phyloP scores from a whole-genome alignment of 2,329 filamentous ascomycete species.

The Cladosporium velox region DNA sequence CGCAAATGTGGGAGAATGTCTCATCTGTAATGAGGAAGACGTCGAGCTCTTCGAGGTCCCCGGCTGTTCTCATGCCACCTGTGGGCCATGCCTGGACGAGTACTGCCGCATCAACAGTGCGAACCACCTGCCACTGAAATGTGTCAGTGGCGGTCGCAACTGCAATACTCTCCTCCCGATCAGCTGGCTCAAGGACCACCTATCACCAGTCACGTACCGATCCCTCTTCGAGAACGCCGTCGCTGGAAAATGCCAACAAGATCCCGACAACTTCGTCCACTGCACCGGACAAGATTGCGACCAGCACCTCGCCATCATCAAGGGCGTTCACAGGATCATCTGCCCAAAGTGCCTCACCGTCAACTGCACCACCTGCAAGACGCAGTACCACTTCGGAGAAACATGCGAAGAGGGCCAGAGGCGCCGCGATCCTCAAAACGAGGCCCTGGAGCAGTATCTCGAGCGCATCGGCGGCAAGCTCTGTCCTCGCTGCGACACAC shows the following conservation, averaged over 20 bases:
- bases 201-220: neutral
- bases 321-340: slow-evolving; percentile 1
- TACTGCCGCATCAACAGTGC: slow-evolving; percentile 17
- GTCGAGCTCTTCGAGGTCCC: slow-evolving; percentile 10
- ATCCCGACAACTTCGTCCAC: slow-evolving; percentile 13
- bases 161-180: slow-evolving; percentile 14
- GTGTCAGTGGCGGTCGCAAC: slow-evolving; percentile 1
- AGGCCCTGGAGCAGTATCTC: slow-evolving; percentile 4
- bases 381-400: slow-evolving; percentile 19
- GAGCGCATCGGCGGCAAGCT: slow-evolving; percentile 12
- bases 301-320: neutral
- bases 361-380: slow-evolving; percentile 21
- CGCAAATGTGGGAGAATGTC: slow-evolving; percentile 4
- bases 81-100: slow-evolving; percentile 18
- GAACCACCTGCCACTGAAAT: slow-evolving; percentile 15
- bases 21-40: slow-evolving; percentile 14
- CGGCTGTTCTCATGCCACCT: slow-evolving; percentile 20
- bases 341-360: slow-evolving; percentile 22
- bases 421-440: slow-evolving; percentile 10
- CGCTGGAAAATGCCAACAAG: slow-evolving; percentile 1
- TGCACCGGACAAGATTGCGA: slow-evolving; percentile 19
- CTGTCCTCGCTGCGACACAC: slow-evolving; percentile 17
- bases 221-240: neutral
- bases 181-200: neutral
- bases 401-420: slow-evolving; percentile 18